Base-by-base conservation (phyloP, 1,139 yeast species). In the Candida tropicalis region DNA sequence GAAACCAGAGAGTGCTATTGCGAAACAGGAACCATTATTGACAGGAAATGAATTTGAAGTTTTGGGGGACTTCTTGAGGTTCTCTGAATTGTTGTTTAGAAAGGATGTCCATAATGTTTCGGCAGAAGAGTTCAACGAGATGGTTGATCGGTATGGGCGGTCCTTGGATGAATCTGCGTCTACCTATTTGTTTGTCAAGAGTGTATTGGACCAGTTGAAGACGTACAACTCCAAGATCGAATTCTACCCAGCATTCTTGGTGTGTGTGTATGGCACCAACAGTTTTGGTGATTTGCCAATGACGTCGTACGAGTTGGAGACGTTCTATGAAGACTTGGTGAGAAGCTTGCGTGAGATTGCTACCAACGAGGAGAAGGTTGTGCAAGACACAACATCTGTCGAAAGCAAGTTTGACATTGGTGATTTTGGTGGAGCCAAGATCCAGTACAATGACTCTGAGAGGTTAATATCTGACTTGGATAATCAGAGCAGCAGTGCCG, bases 381-480 rank as follows among this genome's bases (percentile, higher is more conserved):
- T 39, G 12, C 24, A n/a, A 13, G 25, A 23, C 15, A 32, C 27
- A 5, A 38, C 13, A 22, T 12, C 26, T 47, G 29, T 29, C 2
- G 23, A 13, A 20, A 28, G 11, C 38, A 56, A 55, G 25, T 64
- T 65, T 43, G 55, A 57, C 40, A 59, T 65, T 48, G 46, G 51
- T 17, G 67, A 63, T 13, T 64, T 63, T 42, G 54, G 42, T 28
- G 12, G 37, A 34, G 31, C 35, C 27, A 20, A 32, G 32, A 38
- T 17, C 1, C 47, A 45, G 15, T 64, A 65, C 41, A 56, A 58
- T 37, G 60, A 63, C 41, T 53, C 63, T 3, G 64, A 60, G 11
- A 51, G 48, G 28, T 41, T 63, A 6, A 45, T 60, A n/a, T 40
- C 50, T 3, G 32, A 51, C 56, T 40, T 49, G 40, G 44, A 46